phyloP scores from a whole-genome alignment of 345 rosid species.

The Lepidium africanum region DNA sequence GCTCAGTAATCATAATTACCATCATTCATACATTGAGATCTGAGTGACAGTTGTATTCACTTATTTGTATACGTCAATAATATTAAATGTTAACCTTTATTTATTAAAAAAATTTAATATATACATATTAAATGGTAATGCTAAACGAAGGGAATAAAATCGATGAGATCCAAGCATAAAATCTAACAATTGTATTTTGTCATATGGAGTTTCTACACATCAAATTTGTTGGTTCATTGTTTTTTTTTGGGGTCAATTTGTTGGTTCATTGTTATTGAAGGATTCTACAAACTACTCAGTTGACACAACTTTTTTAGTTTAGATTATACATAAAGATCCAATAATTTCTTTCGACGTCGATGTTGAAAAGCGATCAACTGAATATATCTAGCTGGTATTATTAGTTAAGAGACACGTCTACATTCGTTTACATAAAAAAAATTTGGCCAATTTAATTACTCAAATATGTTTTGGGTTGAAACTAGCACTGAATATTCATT shows the following conservation, averaged over 20 bases:
- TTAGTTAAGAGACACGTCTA: background rate
- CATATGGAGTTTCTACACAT: background rate
- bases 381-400: background rate
- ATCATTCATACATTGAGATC: conserved; percentile 12
- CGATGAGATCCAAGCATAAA: conserved; percentile 7
- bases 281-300: background rate
- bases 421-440: background rate
- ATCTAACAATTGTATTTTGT: background rate
- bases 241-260: too few relatives aligned
- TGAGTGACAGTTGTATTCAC: conserved; percentile 18
- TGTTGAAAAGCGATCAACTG: background rate
- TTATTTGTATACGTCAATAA: background rate
- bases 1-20: background rate
- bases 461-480: background rate
- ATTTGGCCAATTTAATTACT: background rate
- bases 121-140: background rate
- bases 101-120: background rate
- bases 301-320: background rate
- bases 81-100: background rate
- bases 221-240: conserved; percentile 12
- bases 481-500: too few relatives aligned
- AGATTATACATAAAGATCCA: background rate
- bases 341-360: background rate
- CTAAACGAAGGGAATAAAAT: background rate
- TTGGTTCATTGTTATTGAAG: conserved; percentile 1